Evolutionary conservation across 306 rosid genomes (phyloP).

Genomic region (Glycyrrhiza uralensis): DNA sequence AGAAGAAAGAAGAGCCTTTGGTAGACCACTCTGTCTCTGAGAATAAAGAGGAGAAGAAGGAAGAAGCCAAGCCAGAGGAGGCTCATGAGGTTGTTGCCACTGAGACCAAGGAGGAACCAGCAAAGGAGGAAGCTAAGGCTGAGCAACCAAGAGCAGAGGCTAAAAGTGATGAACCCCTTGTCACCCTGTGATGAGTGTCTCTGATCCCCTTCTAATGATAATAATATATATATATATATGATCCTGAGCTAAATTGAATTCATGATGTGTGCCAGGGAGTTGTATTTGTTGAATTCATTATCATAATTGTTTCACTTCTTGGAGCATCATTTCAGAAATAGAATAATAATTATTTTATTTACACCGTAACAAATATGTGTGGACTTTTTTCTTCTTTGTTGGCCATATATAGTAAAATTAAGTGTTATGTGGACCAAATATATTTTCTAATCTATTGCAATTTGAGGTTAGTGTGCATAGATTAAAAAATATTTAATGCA

Average conservation of each 20-base stretch:
- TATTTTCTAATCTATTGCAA: too few species aligned
- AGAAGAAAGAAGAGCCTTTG: conserved; percentile 42
- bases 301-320: background rate
- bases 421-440: background rate
- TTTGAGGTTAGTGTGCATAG: too few species aligned
- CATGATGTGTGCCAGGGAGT: background rate
- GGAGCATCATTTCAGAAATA: conserved; percentile 8
- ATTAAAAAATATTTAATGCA: too few species aligned
- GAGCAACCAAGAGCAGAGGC: conserved; percentile 5
- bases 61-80: conserved; percentile 21
- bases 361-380: background rate
- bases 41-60: conserved; percentile 26
- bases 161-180: conserved; percentile 11
- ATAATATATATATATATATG: too few species aligned
- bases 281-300: conserved; percentile 2
- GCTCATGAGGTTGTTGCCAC: conserved; percentile 21
- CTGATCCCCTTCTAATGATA: too few species aligned
- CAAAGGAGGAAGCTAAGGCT: conserved; percentile 8
- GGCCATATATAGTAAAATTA: background rate
- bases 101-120: conserved; percentile 9
- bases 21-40: conserved; percentile 28
- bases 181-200: background rate
- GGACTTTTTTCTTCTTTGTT: background rate
- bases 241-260: background rate
- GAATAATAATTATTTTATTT: background rate